Evolutionary conservation across 2,329 filamentous ascomycete species (phyloP), one percentile per base, ranked within the genome.

Genomic region (Dactylellina sp.): DNA sequence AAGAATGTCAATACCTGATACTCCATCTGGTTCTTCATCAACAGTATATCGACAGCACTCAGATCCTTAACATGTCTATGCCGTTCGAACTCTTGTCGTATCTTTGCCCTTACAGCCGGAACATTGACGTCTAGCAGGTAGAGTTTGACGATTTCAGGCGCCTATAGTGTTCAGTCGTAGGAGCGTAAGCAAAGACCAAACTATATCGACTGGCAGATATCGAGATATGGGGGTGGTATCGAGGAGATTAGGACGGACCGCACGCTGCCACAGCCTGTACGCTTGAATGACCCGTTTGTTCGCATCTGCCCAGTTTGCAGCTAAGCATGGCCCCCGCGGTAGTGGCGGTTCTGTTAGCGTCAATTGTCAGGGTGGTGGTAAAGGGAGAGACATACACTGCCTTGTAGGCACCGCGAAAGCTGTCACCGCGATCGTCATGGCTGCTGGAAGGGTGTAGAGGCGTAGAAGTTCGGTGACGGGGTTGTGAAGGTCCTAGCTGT

Each of bases 111-210:
- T 81, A 99, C 89, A 76, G 87, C 86, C 42, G 94, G 91, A 60
- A 97, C 89, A 60, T 94, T 93, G 80, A 96, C 88, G 81, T 91
- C 92, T 80, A 99, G 85, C 76, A 91, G 91, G 88, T 99, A 99
- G 92, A 98, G 97, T 75, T 89, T 91, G 83, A 98, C 95, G 80
- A 99, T 94, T 82, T 98, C 93, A 75, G 95, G 94, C 42, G 93
- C 93, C 95, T 99, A 81, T 75, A 71, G 37, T 4, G 12, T 32
- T 9, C 28, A 32, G 4, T 9, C 28, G 5, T 9, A 4, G 9
- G 4, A 5, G 5, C 28, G 9, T 32, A 32, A 32, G 4, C 28
- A 32, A 12, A 35, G 12, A 12, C 11, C 6, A 40, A 40, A 40
- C 37, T 12, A 12, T 16, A 40, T 3, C 11, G 37, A 14, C 6